These are phyloP conservation scores for Loxodes magnus DNA, from an alignment of 73 alveolate genomes.

Conservation along the genomic window DNA sequence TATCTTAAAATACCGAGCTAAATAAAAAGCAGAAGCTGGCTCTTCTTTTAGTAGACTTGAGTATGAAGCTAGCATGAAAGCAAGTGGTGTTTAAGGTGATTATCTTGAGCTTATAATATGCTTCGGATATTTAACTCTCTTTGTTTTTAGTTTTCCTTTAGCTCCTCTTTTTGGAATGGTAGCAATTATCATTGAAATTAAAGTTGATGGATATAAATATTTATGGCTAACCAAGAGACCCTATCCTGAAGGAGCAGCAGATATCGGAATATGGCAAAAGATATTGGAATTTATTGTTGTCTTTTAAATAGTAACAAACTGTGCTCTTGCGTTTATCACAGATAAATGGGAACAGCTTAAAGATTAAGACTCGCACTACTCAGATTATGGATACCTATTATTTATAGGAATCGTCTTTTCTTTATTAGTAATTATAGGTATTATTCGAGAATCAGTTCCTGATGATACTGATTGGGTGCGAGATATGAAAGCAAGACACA, in stretches of 20 bases:
- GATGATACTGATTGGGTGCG: too few relatives aligned
- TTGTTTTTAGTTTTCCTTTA: not conserved
- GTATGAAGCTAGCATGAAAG: not conserved
- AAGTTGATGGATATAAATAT: conserved; percentile 1
- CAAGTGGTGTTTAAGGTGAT: not conserved
- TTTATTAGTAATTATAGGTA: too few relatives aligned
- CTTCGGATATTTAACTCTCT: not conserved
- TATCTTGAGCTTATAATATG: not conserved
- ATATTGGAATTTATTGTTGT: too few relatives aligned
- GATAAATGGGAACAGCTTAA: too few relatives aligned
- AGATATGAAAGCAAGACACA: too few relatives aligned
- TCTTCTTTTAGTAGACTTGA: not conserved
- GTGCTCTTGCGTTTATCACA: too few relatives aligned
- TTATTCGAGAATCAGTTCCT: too few relatives aligned
- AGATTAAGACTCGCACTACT: too few relatives aligned
- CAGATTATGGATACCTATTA: too few relatives aligned
- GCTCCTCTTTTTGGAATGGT: not conserved
- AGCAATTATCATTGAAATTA: not conserved
- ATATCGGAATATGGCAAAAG: not conserved
- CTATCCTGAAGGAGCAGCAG: not conserved
- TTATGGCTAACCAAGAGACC: not conserved
- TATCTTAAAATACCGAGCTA: not conserved
- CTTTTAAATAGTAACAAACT: too few relatives aligned
- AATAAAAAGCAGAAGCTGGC: not conserved
- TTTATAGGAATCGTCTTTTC: too few relatives aligned